Evolutionary conservation across 148 eudicot genomes (phyloP).

Genomic region (Rhododendron williamsianum): DNA sequence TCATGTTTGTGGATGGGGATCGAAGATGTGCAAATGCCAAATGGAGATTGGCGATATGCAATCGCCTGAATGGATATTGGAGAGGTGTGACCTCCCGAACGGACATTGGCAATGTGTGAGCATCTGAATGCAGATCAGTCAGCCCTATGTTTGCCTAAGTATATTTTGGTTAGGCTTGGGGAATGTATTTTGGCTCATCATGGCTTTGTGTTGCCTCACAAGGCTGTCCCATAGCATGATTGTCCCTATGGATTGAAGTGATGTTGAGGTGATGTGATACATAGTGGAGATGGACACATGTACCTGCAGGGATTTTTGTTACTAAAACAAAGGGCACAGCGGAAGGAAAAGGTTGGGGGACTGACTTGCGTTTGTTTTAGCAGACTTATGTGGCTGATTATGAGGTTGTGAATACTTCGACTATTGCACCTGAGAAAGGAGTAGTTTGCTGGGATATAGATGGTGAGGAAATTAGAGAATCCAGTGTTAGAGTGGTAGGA

Average conservation of each 20-base stretch:
- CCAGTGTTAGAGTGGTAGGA: neutral
- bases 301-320: neutral
- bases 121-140: neutral
- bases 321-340: neutral
- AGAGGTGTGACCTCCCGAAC: neutral
- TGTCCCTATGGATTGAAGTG: neutral
- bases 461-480: neutral
- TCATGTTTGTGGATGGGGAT: neutral
- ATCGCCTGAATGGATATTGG: neutral
- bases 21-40: neutral
- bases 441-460: neutral
- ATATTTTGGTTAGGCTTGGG: neutral
- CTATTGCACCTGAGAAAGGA: neutral
- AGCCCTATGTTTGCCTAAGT: neutral
- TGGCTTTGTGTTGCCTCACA: neutral
- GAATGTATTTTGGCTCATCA: neutral
- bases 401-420: neutral
- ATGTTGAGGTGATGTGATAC: neutral
- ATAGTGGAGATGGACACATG: neutral
- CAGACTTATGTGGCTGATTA: neutral
- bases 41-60: neutral
- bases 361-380: neutral
- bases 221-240: neutral
- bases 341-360: neutral
- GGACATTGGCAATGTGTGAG: neutral